phyloP scores from a whole-genome alignment of 177 flowering plant genomes.

The Tripterygium wilfordii region DNA sequence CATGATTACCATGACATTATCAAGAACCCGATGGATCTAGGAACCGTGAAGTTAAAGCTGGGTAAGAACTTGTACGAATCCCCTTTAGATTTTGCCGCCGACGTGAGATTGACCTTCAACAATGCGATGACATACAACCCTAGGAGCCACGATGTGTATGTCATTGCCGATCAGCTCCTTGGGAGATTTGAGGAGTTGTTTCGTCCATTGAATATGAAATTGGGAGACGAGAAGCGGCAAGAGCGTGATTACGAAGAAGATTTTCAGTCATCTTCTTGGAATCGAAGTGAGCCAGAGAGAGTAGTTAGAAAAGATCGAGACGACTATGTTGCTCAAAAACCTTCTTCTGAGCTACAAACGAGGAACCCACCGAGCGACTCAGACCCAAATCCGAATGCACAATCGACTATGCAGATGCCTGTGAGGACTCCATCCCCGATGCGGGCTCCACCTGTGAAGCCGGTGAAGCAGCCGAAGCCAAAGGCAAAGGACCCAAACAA shows the following conservation, averaged over 20 bases:
- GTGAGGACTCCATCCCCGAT: constrained; percentile 19
- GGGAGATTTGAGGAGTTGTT: constrained; percentile 27
- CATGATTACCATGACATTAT: constrained; percentile 36
- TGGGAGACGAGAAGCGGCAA: constrained; percentile 4
- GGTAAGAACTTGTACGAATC: constrained; percentile 20
- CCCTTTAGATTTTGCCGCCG: constrained; percentile 30
- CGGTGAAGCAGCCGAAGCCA: constrained; percentile 70
- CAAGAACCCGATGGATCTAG: constrained; percentile 44
- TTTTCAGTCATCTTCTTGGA: constrained; percentile 26
- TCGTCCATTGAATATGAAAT: constrained; percentile 14
- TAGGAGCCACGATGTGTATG: constrained; percentile 31
- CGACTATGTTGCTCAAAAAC: too few species aligned
- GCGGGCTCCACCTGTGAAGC: constrained; percentile 17
- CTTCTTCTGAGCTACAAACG: too few species aligned
- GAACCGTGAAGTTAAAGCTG: constrained; percentile 33
- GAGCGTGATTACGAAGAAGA: constrained; percentile 16
- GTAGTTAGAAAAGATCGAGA: too few species aligned
- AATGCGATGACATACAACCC: constrained; percentile 42
- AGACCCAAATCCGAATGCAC: constrained; percentile 5
- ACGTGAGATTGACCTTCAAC: constrained; percentile 34
- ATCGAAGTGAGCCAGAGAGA: constrained; percentile 8
- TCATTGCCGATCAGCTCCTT: constrained; percentile 27
- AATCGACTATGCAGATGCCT: constrained; percentile 7
- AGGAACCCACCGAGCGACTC: too few species aligned
- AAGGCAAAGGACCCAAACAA: constrained; percentile 82